These are phyloP conservation scores for Jacaranda mimosifolia DNA, from an alignment of 257 asterid species.

Conservation along the genomic window DNA sequence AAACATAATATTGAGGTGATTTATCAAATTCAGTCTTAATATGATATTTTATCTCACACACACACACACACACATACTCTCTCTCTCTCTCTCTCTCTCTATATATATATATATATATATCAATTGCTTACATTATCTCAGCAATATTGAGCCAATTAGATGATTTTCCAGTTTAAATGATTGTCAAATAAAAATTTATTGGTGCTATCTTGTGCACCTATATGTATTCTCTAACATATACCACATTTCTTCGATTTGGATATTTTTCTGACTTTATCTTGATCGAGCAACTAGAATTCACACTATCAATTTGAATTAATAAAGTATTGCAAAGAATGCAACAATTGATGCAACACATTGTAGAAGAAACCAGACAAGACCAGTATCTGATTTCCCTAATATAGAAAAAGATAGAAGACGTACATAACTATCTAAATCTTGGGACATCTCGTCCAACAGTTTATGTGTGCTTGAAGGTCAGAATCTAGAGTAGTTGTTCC, in stretches of 20 bases:
- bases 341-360: too few species aligned
- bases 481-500: too few species aligned
- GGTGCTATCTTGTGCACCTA: background rate
- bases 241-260: too few species aligned
- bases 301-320: background rate
- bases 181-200: background rate
- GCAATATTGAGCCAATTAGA: background rate
- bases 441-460: too few species aligned
- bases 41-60: background rate
- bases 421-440: background rate
- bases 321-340: background rate
- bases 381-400: background rate
- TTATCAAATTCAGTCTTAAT: background rate
- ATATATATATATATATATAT: too few species aligned
- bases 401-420: too few species aligned
- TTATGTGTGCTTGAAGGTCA: too few species aligned
- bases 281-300: constrained; percentile 21
- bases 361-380: background rate
- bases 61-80: too few species aligned
- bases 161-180: background rate
- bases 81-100: too few species aligned
- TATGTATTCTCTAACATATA: background rate
- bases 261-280: too few species aligned
- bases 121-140: background rate
- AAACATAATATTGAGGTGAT: background rate